phyloP scores from a whole-genome alignment of 306 rosid genomes.

The Cucumis sativus region DNA sequence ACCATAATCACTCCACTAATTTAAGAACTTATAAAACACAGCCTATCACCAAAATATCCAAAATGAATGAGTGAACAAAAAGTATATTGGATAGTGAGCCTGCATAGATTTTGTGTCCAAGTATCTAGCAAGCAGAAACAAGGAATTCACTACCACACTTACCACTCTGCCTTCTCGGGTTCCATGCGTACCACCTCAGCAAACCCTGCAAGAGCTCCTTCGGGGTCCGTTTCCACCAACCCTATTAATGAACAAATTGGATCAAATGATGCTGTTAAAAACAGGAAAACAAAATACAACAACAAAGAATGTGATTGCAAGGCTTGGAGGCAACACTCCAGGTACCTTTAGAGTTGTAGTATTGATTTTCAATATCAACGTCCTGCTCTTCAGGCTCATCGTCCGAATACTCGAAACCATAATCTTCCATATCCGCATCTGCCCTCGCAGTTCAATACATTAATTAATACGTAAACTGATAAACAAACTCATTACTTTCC shows the following conservation, averaged over 20 bases:
- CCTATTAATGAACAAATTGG: constrained; percentile 24
- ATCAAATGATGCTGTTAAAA: not conserved
- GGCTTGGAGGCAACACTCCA: not conserved
- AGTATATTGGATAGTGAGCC: no score
- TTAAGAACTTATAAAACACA: not conserved
- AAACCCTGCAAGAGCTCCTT: constrained; percentile 88
- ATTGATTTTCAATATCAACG: constrained; percentile 97
- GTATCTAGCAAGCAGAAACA: not conserved
- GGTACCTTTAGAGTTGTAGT: constrained; percentile 84
- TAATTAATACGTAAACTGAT: not conserved
- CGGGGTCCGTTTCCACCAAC: constrained; percentile 81
- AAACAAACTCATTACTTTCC: not conserved
- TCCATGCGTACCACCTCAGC: constrained; percentile 84
- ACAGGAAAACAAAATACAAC: not conserved
- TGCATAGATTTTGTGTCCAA: not conserved
- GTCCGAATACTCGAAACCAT: constrained; percentile 96
- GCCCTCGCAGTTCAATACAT: constrained; percentile 3
- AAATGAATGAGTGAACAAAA: not conserved
- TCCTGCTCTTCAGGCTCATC: constrained; percentile 99
- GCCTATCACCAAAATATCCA: not conserved
- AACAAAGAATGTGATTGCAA: not conserved
- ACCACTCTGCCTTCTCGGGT: constrained; percentile 95
- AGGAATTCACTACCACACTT: not conserved
- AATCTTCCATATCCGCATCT: constrained; percentile 99
- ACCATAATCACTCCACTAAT: not conserved